Conservation (phyloP, 306 rosid genomes). For the Fragaria iinumae region DNA sequence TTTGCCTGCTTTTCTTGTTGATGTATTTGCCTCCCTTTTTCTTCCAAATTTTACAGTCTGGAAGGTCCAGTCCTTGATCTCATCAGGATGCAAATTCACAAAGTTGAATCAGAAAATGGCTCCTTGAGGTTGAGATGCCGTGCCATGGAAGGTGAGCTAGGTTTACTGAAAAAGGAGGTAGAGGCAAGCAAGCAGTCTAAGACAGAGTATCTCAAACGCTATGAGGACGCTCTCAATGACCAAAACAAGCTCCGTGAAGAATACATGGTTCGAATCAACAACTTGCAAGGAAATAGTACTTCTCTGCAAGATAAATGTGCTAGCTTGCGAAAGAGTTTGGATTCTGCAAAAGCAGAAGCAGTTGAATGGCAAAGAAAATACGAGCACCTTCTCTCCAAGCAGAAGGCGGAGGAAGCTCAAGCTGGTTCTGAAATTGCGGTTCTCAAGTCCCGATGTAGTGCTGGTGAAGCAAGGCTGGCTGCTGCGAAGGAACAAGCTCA, state of each 20-base stretch:
- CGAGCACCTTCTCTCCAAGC: slow-evolving; percentile 62
- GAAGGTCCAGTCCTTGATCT: slow-evolving; percentile 87
- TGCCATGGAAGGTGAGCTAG: slow-evolving; percentile 67
- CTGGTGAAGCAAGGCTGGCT: slow-evolving; percentile 90
- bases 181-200: slow-evolving; percentile 78
- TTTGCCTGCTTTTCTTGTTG: neutral
- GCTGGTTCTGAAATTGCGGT: slow-evolving; percentile 74
- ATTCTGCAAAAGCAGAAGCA: slow-evolving; percentile 74
- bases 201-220: slow-evolving; percentile 74
- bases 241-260: slow-evolving; percentile 84
- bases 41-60: slow-evolving; percentile 49
- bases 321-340: slow-evolving; percentile 61
- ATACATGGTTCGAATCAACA: slow-evolving; percentile 74
- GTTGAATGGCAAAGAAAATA: slow-evolving; percentile 81
- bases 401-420: slow-evolving; percentile 84
- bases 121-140: slow-evolving; percentile 63
- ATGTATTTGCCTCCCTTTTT: neutral
- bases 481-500: slow-evolving; percentile 89
- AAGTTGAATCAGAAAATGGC: slow-evolving; percentile 78
- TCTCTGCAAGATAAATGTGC: slow-evolving; percentile 71
- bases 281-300: slow-evolving; percentile 69
- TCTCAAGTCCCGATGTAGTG: slow-evolving; percentile 76
- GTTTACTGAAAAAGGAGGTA: slow-evolving; percentile 69
- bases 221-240: slow-evolving; percentile 81
- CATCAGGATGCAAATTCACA: slow-evolving; percentile 59